Base-by-base conservation (phyloP, 2,329 filamentous ascomycete species). In the Trichoderma arundinaceum region DNA sequence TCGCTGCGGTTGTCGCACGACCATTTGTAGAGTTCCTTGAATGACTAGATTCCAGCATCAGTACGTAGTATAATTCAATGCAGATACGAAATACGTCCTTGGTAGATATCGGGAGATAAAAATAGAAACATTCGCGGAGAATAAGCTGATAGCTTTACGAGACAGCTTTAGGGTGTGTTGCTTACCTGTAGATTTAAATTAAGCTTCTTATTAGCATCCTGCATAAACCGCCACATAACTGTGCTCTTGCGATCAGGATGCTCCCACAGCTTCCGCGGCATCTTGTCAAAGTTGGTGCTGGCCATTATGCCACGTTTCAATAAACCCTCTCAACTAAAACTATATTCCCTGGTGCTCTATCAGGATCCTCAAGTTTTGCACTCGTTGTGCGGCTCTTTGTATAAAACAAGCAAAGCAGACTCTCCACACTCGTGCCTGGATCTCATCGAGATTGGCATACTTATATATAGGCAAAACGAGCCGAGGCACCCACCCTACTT, bases 21-120 rank as follows among this genome's bases (percentile, higher is more conserved):
- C 82, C 86, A 95, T 65, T 82, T 76, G 74, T 93, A 89, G 7
- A 96, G 80, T 15, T 92, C 88, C 60, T 84, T 77, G 74, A 90
- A 95, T 7, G 49, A 56, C 49, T 65, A 12, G 4, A 2, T 44
- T 9, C 1, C 10, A 48, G 4, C 1, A 17, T 49, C 8, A 61
- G 10, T 3, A 28, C 22, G 43, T 6, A 43, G 8, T 9, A 13
- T 19, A 15, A 32, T 17, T 28, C 22, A 28, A 28, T 28, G 22
- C 22, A 3, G 2, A 28, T 28, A 28, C 4, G 22, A 3, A 3
- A 28, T 28, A 28, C 4, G 22, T 28, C 22, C 22, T 28, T 28
- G 22, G 22, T 28, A 28, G 22, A 28, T 28, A 28, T 28, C 4
- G 22, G 22, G 2, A 28, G 22, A 28, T 28, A 28, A 2, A 28